Evolutionary conservation across 2,329 filamentous ascomycete species (phyloP), one percentile per base, ranked within the genome.

Genomic region (Botrytis aclada): DNA sequence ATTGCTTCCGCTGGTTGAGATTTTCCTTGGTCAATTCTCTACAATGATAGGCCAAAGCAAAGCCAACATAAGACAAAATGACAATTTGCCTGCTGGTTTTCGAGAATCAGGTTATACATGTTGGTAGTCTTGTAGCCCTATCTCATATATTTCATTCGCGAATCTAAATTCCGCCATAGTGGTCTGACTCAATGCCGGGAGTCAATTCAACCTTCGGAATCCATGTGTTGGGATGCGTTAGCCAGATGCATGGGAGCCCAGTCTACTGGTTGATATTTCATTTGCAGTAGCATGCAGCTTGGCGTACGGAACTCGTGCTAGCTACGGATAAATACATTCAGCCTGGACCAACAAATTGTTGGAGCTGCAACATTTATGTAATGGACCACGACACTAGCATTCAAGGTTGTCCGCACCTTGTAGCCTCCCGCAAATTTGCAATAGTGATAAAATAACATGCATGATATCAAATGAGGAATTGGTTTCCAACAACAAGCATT

Each of bases 131-230:
- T 12, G 56, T 54, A 62, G 29, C 9, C 43, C 69, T 16, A 56
- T 56, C 56, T 20, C 25, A 56, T 41, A 16, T 37, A 63, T 64
- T 43, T 70, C 39, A 45, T 64, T 70, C 43, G 43, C 69, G 32
- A 70, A 70, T 70, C 69, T 51, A 54, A 61, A 63, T 64, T 70
- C 69, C 69, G 58, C 69, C 56, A 70, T 63, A 41, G 69, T 70
- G 69, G 69, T 64, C 69, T 70, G 69, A 70, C 41, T 63, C 7
- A 29, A 70, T 63, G 32, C 69, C 58, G 69, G 58, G 43, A 63
- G 29, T 47, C 32, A 25, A 70, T 41, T 60, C 37, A 37, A 47
- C 37, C 43, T 63, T 70, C 56, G 69, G 56, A 70, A 54, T 25
- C n/a, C 58, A 41, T 64, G 45, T 39, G 22, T 54, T 69, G 65